phyloP scores from a whole-genome alignment of 2,329 filamentous ascomycete genomes.

The Macroventuria anomochaeta region DNA sequence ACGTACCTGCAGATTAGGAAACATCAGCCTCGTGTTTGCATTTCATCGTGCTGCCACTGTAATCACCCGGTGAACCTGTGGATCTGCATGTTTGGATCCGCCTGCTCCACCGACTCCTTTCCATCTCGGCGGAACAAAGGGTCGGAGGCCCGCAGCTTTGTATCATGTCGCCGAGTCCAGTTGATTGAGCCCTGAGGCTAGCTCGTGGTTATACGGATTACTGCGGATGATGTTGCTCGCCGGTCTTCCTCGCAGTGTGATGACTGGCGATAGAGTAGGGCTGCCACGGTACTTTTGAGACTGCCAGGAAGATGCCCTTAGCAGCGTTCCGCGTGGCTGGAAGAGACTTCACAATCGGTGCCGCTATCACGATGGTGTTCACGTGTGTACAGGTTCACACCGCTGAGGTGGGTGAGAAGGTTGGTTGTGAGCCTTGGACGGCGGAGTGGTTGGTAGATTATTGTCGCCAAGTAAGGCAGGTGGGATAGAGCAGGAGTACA shows the following conservation, averaged over 20 bases:
- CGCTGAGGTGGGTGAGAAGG: neutral
- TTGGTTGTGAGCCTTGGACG: neutral
- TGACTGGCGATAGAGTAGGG: neutral
- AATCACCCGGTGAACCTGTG: constrained; percentile 16
- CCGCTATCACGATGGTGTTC: constrained; percentile 1
- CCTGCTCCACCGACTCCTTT: constrained; percentile 8
- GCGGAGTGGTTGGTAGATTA: constrained; percentile 7
- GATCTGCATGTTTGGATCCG: constrained; percentile 8
- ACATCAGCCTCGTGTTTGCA: constrained; percentile 11
- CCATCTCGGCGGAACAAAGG: constrained; percentile 7
- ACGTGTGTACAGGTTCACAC: constrained; percentile 1
- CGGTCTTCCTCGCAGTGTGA: neutral
- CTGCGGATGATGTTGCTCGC: neutral
- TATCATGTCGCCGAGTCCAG: constrained; percentile 10
- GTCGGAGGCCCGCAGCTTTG: constrained; percentile 5
- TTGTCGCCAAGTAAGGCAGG: constrained; percentile 3
- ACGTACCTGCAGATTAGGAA: constrained; percentile 1
- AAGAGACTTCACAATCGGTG: neutral
- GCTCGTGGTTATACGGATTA: neutral
- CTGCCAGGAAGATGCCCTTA: neutral
- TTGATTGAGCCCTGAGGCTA: constrained; percentile 1
- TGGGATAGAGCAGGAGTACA: constrained; percentile 6
- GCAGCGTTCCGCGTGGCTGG: neutral
- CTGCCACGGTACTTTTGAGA: neutral
- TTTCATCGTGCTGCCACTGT: constrained; percentile 7